Evolutionary conservation across 768 basidiomycete genomes (phyloP).

Genomic region (Rossbeevera mucosa): DNA sequence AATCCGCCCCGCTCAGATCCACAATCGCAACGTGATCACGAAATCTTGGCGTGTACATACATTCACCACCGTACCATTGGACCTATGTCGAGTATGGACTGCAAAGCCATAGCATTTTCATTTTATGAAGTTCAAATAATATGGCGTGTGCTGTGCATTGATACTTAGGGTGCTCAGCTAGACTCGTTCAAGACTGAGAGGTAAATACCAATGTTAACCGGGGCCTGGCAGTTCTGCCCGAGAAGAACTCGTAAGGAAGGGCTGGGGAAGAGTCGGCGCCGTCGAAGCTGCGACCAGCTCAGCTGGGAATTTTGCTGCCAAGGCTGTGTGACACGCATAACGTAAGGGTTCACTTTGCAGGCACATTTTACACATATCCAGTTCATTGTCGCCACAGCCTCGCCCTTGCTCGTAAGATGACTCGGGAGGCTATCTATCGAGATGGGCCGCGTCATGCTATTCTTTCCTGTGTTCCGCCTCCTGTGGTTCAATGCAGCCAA

Average conservation of each 20-base stretch:
- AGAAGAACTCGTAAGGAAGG: not conserved
- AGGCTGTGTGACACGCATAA: not conserved
- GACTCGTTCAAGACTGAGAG: not conserved
- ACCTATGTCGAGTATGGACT: not conserved
- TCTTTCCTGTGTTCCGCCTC: constrained; percentile 6
- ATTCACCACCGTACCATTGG: constrained; percentile 1
- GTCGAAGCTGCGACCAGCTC: constrained; percentile 9
- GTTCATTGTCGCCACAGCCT: constrained; percentile 3
- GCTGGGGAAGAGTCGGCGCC: constrained; percentile 16
- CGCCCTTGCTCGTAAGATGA: not conserved
- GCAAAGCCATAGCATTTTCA: not conserved
- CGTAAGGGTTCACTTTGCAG: not conserved
- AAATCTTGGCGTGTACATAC: not conserved
- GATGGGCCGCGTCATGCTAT: constrained; percentile 8
- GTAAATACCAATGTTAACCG: not conserved
- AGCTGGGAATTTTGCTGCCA: too few species aligned
- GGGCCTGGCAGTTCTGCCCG: not conserved
- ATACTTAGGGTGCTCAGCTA: not conserved
- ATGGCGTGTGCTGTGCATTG: not conserved
- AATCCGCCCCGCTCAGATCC: constrained; percentile 1
- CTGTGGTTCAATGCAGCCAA: not conserved
- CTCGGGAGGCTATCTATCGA: not conserved
- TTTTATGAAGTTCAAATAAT: not conserved
- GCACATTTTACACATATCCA: not conserved
- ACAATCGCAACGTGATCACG: not conserved